phyloP scores from a whole-genome alignment of 129 eudicot genomes.

The carrot (Daucus carota) region DNA sequence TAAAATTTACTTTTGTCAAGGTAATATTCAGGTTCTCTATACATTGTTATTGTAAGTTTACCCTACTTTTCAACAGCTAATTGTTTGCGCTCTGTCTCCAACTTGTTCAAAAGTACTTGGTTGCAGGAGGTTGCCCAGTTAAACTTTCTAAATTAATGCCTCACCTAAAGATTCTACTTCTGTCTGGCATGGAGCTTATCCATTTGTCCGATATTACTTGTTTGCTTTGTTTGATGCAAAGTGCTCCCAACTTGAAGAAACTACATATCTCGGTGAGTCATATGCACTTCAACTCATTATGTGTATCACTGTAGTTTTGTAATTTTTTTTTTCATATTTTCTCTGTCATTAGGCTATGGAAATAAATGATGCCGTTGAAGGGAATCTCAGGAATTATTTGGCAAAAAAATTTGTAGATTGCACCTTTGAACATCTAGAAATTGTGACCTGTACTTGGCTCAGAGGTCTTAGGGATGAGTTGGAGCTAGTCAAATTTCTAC shows the following conservation, averaged over 20 bases:
- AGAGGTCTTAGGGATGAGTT: neutral
- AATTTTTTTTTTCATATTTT: too few species aligned
- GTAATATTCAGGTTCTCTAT: too few species aligned
- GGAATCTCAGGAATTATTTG: neutral
- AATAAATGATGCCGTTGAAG: neutral
- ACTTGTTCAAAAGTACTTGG: neutral
- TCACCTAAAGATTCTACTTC: neutral
- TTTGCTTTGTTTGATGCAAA: neutral
- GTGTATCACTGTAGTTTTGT: too few species aligned
- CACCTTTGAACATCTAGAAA: neutral
- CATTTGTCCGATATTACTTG: neutral
- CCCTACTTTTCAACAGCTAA: too few species aligned
- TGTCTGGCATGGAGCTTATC: neutral
- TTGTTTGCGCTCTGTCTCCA: neutral
- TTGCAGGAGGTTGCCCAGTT: neutral
- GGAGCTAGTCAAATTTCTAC: neutral
- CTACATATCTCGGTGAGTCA: neutral
- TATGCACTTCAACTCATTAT: too few species aligned
- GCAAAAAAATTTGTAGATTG: neutral
- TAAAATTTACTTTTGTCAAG: too few species aligned
- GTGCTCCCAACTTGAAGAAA: neutral
- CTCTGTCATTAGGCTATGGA: neutral
- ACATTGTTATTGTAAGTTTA: too few species aligned
- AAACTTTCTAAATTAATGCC: neutral
- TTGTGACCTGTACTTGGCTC: neutral